Evolutionary conservation across 352 stramenopile genomes (phyloP), one percentile per base, ranked within the genome.

Genomic region (Phytophthora megakarya): DNA sequence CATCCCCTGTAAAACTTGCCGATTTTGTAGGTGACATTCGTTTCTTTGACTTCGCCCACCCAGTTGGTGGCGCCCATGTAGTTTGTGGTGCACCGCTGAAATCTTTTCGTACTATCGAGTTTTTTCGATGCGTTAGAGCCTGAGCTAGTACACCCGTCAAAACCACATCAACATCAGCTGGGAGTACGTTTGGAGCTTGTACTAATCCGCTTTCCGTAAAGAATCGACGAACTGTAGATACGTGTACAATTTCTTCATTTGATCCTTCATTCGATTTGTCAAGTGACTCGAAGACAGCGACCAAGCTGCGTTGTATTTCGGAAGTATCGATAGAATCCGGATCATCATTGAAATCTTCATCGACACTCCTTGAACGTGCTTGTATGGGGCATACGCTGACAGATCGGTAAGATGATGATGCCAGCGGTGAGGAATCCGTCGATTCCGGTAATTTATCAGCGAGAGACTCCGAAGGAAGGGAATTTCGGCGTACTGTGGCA

Each of bases 141-240:
- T 89, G 73, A 16, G 64, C 75, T 1, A 93, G 62, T 16, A 92
- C 80, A 28, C 82, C 73, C 22, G 83, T 75, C 37, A 93, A 67
- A 18, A 90, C 84, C 18, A 82, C 75, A 38, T 93, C 83, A 3
- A 93, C 78, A 66, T 93, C 82, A 0, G 73, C 80, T 5, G 76
- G 46, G 1, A 81, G 60, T 1, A 92, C 32, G 12, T 56, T 23
- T 0, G 85, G 81, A 16, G 75, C 55, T 52, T 88, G 71, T 1
- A 90, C 72, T 25, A 93, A 66, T 0, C 80, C 81, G 28, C 80
- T 78, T 37, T 92, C 83, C 18, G 78, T 45, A 30, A 93, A 83
- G 37, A 91, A 91, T 10, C 80, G 72, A 22, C 85, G 75, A 1
- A 93, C 64, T 0, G 70, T 90, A n/a, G 80, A 74, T 6, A 92